Base-by-base conservation (phyloP, 352 stramenopile genomes). In the Pythium diclinum region DNA sequence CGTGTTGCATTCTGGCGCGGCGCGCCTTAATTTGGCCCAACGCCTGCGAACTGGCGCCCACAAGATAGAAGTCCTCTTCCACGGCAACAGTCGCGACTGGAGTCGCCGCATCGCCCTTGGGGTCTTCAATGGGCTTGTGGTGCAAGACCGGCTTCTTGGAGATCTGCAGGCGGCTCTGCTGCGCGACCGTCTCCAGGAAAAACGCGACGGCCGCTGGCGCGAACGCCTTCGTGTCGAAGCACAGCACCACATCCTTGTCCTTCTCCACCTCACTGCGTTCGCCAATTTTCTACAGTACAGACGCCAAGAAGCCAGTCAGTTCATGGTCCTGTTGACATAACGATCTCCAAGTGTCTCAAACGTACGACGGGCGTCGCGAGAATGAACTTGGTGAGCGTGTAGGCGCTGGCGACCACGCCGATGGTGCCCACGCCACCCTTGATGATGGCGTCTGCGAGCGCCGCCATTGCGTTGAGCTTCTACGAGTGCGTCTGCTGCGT, bases 321-420 rank as follows among this genome's bases (percentile, higher is more conserved):
- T 19, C 21, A 17, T 25, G 14, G 6, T 6, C 5, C 8, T 11
- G 42, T 49, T 17, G 42, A 21, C 8, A 49, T 9, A 49, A 23
- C 16, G 5, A 6, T 0, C 3, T 49, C 42, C 3, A 17, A 1
- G 6, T 6, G 3, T 23, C 14, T 28, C 44, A 59, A 38, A 78
- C 69, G 40, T 55, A 91, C 83, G 79, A 92, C 77, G 8, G 81
- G 75, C 33, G 84, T 89, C 21, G 78, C 76, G 49, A 85, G 61
- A 57, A 94, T 88, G 74, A 92, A 94, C 76, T 91, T 92, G 67
- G 79, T 82, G 46, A 94, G 77, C 72, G 81, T 87, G 68, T 81
- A 81, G 60, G 81, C 83, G 55, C 83, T 94, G 49, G 80, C 83
- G 17, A 88, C 59, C 47, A 94, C 88, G 65, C 85, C 85, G 54